Percentiles rank a stretch among this genome's conserved stretches.
Conservation (phyloP, 768 basidiomycete genomes). For the Suillus brevipes region DNA sequence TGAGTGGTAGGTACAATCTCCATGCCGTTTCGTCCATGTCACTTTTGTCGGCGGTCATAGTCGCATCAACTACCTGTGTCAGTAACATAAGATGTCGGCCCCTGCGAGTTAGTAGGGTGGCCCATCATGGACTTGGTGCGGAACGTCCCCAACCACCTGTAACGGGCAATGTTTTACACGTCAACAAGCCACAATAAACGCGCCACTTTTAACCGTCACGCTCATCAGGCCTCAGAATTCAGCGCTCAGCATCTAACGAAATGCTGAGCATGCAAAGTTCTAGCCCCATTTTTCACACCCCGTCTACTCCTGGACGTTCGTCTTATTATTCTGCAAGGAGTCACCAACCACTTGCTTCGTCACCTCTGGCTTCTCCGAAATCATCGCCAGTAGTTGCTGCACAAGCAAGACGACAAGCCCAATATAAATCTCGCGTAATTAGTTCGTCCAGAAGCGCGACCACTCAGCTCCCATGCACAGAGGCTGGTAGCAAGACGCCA, state of each 20-base stretch:
- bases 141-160: too few species aligned
- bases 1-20: not conserved
- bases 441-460: conserved; percentile 23
- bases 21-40: not conserved
- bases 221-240: too few species aligned
- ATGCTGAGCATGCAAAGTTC: conserved; percentile 26
- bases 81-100: not conserved
- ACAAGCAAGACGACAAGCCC: conserved; percentile 52
- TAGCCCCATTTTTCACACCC: conserved; percentile 30
- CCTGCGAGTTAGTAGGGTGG: not conserved
- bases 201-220: conserved; percentile 15
- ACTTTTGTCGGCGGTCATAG: not conserved
- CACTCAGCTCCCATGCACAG: conserved; percentile 17
- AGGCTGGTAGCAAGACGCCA: conserved; percentile 16
- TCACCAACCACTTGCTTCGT: conserved; percentile 45
- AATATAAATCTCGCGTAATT: conserved; percentile 49
- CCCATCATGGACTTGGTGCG: not conserved
- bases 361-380: conserved; percentile 50
- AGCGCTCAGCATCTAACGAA: conserved; percentile 1
- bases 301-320: conserved; percentile 39
- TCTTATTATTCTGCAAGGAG: conserved; percentile 31
- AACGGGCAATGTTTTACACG: conserved; percentile 14
- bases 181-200: conserved; percentile 27
- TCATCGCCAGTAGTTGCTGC: conserved; percentile 48
- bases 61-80: not conserved